Percentiles rank a stretch among this genome's conserved stretches.
Evolutionary conservation across 495 filamentous ascomycete genomes (phyloP).

Genomic region (Penicillium pancosmium): DNA sequence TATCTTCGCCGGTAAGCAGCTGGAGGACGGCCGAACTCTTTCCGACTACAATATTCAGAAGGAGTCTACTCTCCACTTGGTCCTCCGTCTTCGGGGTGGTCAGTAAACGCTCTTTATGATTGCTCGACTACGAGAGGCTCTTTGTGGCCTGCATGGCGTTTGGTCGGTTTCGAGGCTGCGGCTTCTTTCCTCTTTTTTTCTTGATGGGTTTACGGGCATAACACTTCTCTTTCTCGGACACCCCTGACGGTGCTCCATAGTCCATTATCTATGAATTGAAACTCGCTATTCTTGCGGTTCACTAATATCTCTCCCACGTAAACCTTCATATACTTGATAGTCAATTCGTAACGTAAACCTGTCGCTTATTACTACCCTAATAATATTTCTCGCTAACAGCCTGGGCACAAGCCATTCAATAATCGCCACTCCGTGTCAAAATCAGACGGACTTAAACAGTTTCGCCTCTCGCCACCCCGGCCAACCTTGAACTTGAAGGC

Average conservation of each 20-base stretch:
- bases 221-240: conserved; percentile 25
- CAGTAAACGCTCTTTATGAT: conserved; percentile 52
- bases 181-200: conserved; percentile 25
- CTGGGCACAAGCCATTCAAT: too few species aligned
- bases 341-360: too few species aligned
- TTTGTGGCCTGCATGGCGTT: conserved; percentile 47
- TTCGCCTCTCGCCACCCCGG: not conserved
- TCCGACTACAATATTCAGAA: conserved; percentile 96
- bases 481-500: not conserved
- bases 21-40: conserved; percentile 82
- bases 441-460: not conserved
- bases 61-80: conserved; percentile 85
- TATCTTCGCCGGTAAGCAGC: conserved; percentile 90
- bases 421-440: not conserved
- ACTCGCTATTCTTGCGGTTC: conserved; percentile 15
- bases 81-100: conserved; percentile 84
- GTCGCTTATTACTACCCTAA: too few species aligned
- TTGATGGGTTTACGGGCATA: conserved; percentile 33
- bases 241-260: conserved; percentile 16
- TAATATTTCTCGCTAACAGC: too few species aligned
- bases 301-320: too few species aligned
- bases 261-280: conserved; percentile 23
- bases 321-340: too few species aligned
- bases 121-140: conserved; percentile 34
- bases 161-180: conserved; percentile 41